These are phyloP conservation scores for Talaromyces borbonicus DNA, from an alignment of 495 filamentous ascomycete species.

Conservation along the genomic window DNA sequence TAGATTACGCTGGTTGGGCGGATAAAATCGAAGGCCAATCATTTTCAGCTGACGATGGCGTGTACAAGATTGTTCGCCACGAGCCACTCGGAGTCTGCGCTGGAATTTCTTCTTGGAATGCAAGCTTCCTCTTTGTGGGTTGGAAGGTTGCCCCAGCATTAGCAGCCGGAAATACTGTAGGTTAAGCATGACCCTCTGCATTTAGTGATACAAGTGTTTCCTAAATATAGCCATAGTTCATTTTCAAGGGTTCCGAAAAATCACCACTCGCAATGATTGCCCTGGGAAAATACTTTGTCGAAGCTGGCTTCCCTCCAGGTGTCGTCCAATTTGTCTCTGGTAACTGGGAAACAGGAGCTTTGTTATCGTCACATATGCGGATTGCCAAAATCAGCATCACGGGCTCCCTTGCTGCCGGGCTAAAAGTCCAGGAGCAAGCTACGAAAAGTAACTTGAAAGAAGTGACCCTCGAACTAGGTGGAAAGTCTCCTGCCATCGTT, in stretches of 20 bases:
- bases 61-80: slow-evolving; percentile 19
- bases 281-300: slow-evolving; percentile 43
- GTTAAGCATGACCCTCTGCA: slow-evolving; percentile 3
- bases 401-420: slow-evolving; percentile 16
- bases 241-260: slow-evolving; percentile 86
- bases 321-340: slow-evolving; percentile 85
- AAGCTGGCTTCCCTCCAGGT: slow-evolving; percentile 81
- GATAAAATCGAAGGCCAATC: slow-evolving; percentile 25
- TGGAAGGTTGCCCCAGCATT: slow-evolving; percentile 48
- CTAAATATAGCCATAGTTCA: slow-evolving; percentile 27
- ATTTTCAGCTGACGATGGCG: slow-evolving; percentile 16
- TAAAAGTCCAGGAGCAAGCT: slow-evolving; percentile 21
- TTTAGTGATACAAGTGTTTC: neutral
- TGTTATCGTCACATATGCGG: slow-evolving; percentile 60
- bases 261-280: slow-evolving; percentile 86
- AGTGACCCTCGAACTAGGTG: slow-evolving; percentile 35
- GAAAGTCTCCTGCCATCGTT: slow-evolving; percentile 34
- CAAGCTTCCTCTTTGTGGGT: slow-evolving; percentile 15
- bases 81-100: slow-evolving; percentile 30
- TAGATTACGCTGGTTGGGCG: slow-evolving; percentile 25
- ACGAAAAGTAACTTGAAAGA: slow-evolving; percentile 40
- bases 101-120: slow-evolving; percentile 29
- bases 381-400: slow-evolving; percentile 57
- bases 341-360: slow-evolving; percentile 63
- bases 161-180: slow-evolving; percentile 40